Evolutionary conservation across 2,329 filamentous ascomycete species (phyloP).

Genomic region (Pleurostoma richardsiae): DNA sequence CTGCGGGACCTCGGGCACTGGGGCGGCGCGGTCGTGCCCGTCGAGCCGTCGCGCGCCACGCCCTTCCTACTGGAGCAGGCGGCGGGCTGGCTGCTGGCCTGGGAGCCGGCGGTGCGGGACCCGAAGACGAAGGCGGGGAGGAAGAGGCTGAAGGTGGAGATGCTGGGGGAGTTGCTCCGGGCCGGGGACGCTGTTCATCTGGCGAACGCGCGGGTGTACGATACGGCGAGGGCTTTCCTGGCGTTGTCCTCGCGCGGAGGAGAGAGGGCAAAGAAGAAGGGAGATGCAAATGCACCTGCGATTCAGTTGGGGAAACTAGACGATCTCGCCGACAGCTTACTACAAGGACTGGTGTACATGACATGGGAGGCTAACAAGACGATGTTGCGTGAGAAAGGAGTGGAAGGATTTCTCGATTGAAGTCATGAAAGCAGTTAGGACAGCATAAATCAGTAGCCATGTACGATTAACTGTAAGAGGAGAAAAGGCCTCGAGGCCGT

Average conservation of each 20-base stretch:
- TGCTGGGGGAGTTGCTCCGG: conserved; percentile 52
- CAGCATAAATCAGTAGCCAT: not conserved
- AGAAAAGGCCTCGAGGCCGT: too few relatives aligned
- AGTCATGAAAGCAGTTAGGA: not conserved
- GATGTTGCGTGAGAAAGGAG: conserved; percentile 21
- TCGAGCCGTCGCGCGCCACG: conserved; percentile 50
- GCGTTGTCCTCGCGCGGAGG: conserved; percentile 9
- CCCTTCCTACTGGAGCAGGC: conserved; percentile 45
- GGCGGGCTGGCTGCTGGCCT: conserved; percentile 6
- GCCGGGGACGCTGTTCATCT: conserved; percentile 17
- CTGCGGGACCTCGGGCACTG: conserved; percentile 38
- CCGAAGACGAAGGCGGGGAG: conserved; percentile 35
- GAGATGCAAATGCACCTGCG: conserved; percentile 16
- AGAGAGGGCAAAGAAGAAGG: conserved; percentile 12
- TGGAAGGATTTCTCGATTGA: conserved; percentile 12
- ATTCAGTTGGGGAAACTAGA: conserved; percentile 57
- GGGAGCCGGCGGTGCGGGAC: conserved; percentile 12
- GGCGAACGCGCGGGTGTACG: conserved; percentile 24
- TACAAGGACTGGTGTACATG: conserved; percentile 74
- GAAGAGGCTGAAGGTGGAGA: conserved; percentile 59
- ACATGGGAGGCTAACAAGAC: conserved; percentile 64
- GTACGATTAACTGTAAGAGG: not conserved
- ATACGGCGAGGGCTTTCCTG: conserved; percentile 27
- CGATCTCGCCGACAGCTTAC: conserved; percentile 73
- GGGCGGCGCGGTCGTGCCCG: conserved; percentile 38